Conservation (phyloP, 257 asterid genomes). For the Solanum habrochaites region DNA sequence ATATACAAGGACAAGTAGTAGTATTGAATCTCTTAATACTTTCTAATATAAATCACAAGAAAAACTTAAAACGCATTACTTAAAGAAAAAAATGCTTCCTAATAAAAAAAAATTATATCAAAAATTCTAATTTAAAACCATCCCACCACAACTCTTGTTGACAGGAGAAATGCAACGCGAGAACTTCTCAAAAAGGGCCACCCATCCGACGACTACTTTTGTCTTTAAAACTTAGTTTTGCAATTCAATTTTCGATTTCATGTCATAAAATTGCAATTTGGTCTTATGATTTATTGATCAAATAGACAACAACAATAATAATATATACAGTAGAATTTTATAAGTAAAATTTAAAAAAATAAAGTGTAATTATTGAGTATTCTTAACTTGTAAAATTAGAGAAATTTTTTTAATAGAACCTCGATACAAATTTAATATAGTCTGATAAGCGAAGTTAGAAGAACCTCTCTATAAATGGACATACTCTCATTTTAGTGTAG, state of each 20-base stretch:
- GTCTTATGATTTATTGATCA: background rate
- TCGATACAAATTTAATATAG: background rate
- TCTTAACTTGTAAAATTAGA: background rate
- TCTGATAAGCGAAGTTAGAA: no score
- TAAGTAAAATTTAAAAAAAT: background rate
- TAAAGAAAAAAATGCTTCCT: background rate
- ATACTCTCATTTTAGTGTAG: background rate
- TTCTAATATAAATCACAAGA: no score
- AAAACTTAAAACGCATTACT: no score
- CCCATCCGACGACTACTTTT: background rate
- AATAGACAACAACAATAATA: background rate
- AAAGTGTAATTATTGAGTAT: background rate
- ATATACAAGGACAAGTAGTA: no score
- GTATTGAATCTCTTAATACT: no score
- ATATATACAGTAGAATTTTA: background rate
- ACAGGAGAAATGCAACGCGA: background rate
- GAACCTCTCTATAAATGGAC: background rate
- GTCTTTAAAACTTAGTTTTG: background rate
- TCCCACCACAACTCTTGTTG: background rate
- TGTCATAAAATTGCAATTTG: background rate
- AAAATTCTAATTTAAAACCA: background rate
- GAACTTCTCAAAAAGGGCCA: background rate
- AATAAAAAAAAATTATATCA: background rate
- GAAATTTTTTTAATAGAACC: background rate
- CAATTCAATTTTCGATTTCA: background rate